These are phyloP conservation scores for Phytophthora cryptogea DNA, from an alignment of 352 stramenopile genomes.

Conservation along the genomic window DNA sequence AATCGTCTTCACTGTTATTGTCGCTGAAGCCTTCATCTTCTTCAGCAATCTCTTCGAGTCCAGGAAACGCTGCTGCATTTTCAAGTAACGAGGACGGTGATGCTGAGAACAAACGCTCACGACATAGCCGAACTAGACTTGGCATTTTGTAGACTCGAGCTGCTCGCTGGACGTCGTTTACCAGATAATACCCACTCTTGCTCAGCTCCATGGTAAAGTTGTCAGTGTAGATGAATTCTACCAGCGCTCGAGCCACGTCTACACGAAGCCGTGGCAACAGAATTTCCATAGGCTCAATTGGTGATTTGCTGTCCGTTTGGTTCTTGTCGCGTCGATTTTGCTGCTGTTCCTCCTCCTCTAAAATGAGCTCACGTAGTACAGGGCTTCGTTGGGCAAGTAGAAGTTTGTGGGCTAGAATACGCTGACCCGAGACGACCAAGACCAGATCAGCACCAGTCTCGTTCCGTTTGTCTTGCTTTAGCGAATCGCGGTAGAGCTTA, in stretches of 20 bases:
- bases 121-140: constrained; percentile 47
- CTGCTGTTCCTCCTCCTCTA: constrained; percentile 47
- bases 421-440: constrained; percentile 50
- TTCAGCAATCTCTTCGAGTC: constrained; percentile 1
- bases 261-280: constrained; percentile 51
- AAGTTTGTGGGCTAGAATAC: constrained; percentile 55
- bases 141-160: constrained; percentile 49
- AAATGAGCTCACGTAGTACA: constrained; percentile 58
- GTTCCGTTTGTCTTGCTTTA: constrained; percentile 3
- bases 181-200: constrained; percentile 45
- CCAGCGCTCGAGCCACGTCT: constrained; percentile 55
- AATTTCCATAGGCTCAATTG: constrained; percentile 38
- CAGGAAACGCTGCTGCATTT: background rate
- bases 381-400: constrained; percentile 60
- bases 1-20: constrained; percentile 6
- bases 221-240: constrained; percentile 83
- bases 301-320: background rate
- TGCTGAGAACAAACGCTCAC: constrained; percentile 28
- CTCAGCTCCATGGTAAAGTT: constrained; percentile 52
- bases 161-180: constrained; percentile 63
- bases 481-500: constrained; percentile 31
- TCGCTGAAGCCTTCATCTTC: constrained; percentile 20
- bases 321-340: constrained; percentile 1
- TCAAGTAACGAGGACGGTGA: constrained; percentile 21
- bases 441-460: constrained; percentile 37